Base-by-base conservation (phyloP, 495 filamentous ascomycete species). In the Collariella sp. region DNA sequence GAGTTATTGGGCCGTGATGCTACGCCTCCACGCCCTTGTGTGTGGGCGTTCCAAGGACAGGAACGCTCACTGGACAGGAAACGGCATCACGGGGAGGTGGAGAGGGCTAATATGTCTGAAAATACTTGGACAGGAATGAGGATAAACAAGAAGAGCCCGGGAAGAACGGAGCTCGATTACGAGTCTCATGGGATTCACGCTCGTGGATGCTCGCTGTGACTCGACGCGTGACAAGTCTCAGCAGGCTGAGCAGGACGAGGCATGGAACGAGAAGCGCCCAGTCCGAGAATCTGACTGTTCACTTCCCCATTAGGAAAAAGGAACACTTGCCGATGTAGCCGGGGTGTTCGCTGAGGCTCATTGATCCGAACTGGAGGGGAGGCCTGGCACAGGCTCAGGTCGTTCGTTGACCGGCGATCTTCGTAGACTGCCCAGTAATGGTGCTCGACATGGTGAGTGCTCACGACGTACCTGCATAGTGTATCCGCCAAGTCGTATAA, bases 381-480 rank as follows among this genome's bases (percentile, higher is more conserved):
- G 19, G 33, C n/a, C 12, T n/a, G n/a, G n/a, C n/a, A 41, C 18
- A 16, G 50, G 50, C 15, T 35, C 33, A 29, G 15, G 33, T 16
- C 43, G 18, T 4, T 19, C 7, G n/a, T 47, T 12, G 44, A 22
- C 22, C 29, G 38, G 35, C 35, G 52, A 42, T 31, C 38, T 40
- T 12, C 13, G 6, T 11, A 36, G 34, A 7, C 34, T 19, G 52
- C 13, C 45, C 16, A 34, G 36, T 46, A 16, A 48, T 48, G 4
- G 12, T 38, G 38, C n/a, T 36, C 16, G 18, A 36, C 9, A 26
- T 16, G 34, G 42, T 23, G 40, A 50, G 16, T 40, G 23, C 46
- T 41, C 52, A 47, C 46, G 42, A 43, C 36, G 57, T 59, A 55
- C 57, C 57, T 59, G 57, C 57, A 55, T 50, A 45, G 45, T 59